Percentiles rank a stretch among this genome's conserved stretches.
phyloP scores from a whole-genome alignment of 2,329 filamentous ascomycete genomes.

The Orbilia blumenaviensis region DNA sequence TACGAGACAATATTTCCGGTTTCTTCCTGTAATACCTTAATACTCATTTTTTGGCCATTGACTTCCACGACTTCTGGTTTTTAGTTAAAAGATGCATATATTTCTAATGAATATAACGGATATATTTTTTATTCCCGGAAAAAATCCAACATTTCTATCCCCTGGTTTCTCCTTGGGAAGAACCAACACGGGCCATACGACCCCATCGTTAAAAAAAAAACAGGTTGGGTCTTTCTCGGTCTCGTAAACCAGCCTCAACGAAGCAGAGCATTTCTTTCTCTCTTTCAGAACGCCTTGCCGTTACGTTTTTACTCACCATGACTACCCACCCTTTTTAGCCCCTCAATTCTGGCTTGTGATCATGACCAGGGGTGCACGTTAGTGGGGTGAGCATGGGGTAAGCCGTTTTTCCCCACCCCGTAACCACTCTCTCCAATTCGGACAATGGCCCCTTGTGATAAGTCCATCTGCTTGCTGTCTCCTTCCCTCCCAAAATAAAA shows the following conservation, averaged over 20 bases:
- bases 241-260: no score
- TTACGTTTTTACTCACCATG: not conserved
- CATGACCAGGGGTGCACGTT: conserved; percentile 10
- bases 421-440: not conserved
- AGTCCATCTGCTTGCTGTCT: conserved; percentile 24
- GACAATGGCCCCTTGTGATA: conserved; percentile 37
- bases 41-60: not conserved
- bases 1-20: no score
- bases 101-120: conserved; percentile 1
- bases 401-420: not conserved
- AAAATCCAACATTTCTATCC: conserved; percentile 1
- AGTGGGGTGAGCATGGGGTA: conserved; percentile 31
- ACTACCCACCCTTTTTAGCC: conserved; percentile 12
- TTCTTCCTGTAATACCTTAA: conserved; percentile 1
- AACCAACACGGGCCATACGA: not conserved
- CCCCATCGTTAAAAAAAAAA: not conserved
- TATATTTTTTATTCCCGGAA: conserved; percentile 45
- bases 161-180: conserved; percentile 26
- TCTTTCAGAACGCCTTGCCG: conserved; percentile 1
- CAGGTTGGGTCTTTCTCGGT: no score
- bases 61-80: not conserved
- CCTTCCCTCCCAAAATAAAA: no score
- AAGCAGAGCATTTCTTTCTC: no score
- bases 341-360: conserved; percentile 46
- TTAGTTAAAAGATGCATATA: not conserved